Evolutionary conservation across 2,329 filamentous ascomycete genomes (phyloP).

Genomic region (Pseudogymnoascus verrucosus): DNA sequence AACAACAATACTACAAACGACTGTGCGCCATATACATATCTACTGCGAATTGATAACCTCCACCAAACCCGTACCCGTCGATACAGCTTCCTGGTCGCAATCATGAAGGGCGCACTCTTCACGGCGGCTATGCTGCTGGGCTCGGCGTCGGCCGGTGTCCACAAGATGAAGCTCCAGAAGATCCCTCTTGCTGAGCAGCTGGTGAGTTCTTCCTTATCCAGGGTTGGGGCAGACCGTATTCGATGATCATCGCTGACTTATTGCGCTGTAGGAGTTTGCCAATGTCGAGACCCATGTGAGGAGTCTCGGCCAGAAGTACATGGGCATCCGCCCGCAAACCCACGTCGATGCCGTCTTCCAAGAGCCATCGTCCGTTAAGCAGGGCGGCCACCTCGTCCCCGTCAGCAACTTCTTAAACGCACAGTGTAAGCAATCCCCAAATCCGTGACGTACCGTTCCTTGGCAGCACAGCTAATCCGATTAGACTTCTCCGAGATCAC

Average conservation of each 20-base stretch:
- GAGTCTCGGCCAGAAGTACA: conserved; percentile 90
- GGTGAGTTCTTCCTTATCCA: conserved; percentile 46
- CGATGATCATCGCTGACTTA: conserved; percentile 19
- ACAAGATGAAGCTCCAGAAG: conserved; percentile 99
- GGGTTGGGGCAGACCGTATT: conserved; percentile 5
- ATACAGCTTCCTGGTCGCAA: conserved; percentile 17
- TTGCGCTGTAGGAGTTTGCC: conserved; percentile 52
- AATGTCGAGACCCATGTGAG: conserved; percentile 76
- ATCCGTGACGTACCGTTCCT: not conserved
- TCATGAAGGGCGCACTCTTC: conserved; percentile 81
- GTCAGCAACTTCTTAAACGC: conserved; percentile 98
- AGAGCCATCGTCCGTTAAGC: conserved; percentile 55
- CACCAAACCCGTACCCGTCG: not conserved
- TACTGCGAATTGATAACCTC: not conserved
- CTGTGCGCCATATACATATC: not conserved
- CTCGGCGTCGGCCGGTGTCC: conserved; percentile 74
- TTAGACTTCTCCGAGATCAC: conserved; percentile 94
- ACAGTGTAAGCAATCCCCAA: conserved; percentile 64
- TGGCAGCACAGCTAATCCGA: conserved; percentile 12
- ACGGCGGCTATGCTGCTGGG: conserved; percentile 74
- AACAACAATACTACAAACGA: not conserved
- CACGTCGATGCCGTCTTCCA: conserved; percentile 75
- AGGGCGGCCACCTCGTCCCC: conserved; percentile 68
- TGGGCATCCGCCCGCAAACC: conserved; percentile 65
- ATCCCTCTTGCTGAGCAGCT: conserved; percentile 86